Evolutionary conservation across 2,329 filamentous ascomycete species (phyloP).

Genomic region (Capronia americana): DNA sequence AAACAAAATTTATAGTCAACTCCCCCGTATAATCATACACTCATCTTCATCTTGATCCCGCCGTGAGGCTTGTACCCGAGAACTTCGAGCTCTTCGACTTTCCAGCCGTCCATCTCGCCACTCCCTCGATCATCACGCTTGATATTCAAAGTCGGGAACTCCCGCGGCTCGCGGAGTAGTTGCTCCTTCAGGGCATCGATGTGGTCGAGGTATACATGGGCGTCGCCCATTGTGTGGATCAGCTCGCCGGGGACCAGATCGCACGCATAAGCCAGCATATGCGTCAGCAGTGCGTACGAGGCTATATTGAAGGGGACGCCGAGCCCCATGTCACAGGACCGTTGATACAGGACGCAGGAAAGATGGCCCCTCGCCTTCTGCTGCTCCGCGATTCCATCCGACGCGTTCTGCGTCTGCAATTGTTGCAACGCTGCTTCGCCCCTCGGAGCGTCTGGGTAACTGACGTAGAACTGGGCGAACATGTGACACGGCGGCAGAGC

Average conservation of each 20-base stretch:
- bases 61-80: slow-evolving; percentile 90
- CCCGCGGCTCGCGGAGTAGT: slow-evolving; percentile 76
- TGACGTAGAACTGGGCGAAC: slow-evolving; percentile 96
- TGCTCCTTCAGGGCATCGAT: slow-evolving; percentile 84
- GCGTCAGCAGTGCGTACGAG: slow-evolving; percentile 88
- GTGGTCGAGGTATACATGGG: slow-evolving; percentile 95
- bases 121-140: slow-evolving; percentile 69
- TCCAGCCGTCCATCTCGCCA: slow-evolving; percentile 94
- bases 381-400: slow-evolving; percentile 27
- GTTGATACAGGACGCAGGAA: slow-evolving; percentile 89
- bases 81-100: slow-evolving; percentile 83
- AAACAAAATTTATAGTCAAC: neutral
- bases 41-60: slow-evolving; percentile 98
- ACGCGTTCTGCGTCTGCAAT: slow-evolving; percentile 10
- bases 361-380: slow-evolving; percentile 68
- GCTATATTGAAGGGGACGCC: slow-evolving; percentile 99
- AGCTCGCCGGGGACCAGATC: slow-evolving; percentile 84
- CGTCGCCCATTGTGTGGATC: slow-evolving; percentile 96
- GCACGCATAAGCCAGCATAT: slow-evolving; percentile 90
- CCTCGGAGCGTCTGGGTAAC: slow-evolving; percentile 62
- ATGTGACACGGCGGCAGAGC: slow-evolving; percentile 94
- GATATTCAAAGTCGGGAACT: slow-evolving; percentile 82
- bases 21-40: slow-evolving; percentile 62
- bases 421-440: slow-evolving; percentile 38
- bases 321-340: slow-evolving; percentile 95